Evolutionary conservation across 257 asterid genomes (phyloP).

Genomic region (Coffea eugenioides): DNA sequence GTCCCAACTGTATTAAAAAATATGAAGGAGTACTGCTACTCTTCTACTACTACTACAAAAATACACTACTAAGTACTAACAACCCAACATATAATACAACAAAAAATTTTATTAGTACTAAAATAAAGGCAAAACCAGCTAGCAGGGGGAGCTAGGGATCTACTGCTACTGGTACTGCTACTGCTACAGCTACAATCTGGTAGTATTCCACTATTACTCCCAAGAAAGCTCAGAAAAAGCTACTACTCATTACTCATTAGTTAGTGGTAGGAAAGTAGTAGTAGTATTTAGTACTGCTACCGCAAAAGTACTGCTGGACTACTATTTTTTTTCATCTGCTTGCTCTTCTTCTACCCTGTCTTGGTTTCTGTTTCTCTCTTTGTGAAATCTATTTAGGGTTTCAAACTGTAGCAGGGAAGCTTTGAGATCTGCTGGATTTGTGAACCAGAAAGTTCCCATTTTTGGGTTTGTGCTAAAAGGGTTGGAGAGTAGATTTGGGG

Average conservation of each 20-base stretch:
- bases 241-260: constrained; percentile 30
- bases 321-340: constrained; percentile 11
- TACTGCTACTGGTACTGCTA: no score
- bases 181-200: no score
- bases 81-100: no score
- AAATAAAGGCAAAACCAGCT: no score
- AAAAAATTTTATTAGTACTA: no score
- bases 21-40: no score
- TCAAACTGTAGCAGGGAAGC: constrained; percentile 21
- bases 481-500: constrained; percentile 4
- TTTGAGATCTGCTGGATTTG: constrained; percentile 60
- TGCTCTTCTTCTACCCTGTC: background rate
- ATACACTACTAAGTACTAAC: no score
- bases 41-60: no score
- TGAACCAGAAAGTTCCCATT: background rate
- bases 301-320: background rate
- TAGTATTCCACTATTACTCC: no score
- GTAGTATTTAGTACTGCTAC: constrained; percentile 5
- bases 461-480: background rate
- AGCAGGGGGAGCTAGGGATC: no score
- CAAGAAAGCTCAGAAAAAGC: constrained; percentile 29
- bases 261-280: no score
- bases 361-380: constrained; percentile 23
- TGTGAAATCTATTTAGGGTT: constrained; percentile 28
- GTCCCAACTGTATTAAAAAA: no score